Percentiles rank a stretch among this genome's conserved stretches.
Evolutionary conservation across 148 eudicot genomes (phyloP).

Genomic region (Arctostaphylos glauca): DNA sequence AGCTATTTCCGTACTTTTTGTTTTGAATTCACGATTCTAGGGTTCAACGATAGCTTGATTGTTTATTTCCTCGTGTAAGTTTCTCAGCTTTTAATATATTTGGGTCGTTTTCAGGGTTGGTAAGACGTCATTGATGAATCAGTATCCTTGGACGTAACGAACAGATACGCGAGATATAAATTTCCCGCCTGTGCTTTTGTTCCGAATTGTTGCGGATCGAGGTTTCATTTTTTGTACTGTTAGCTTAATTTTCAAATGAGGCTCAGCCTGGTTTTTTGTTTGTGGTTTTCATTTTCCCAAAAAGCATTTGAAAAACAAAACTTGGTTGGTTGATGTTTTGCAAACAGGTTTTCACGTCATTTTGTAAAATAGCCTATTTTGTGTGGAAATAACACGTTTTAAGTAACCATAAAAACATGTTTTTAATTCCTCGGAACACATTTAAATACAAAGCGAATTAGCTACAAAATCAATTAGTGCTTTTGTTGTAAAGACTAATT

Average conservation of each 20-base stretch:
- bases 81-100: not conserved
- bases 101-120: conserved; percentile 26
- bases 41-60: conserved; percentile 4
- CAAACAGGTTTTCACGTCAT: too few species aligned
- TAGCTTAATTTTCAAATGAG: not conserved
- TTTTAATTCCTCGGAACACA: not conserved
- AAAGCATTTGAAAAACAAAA: not conserved
- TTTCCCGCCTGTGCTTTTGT: not conserved
- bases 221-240: not conserved
- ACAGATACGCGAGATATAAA: not conserved
- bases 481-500: not conserved
- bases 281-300: not conserved
- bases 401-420: not conserved
- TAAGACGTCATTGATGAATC: conserved; percentile 31
- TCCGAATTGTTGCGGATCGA: conserved; percentile 1
- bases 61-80: not conserved
- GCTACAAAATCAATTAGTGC: not conserved
- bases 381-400: too few species aligned
- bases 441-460: not conserved
- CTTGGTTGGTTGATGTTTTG: too few species aligned
- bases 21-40: conserved; percentile 12
- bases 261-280: not conserved
- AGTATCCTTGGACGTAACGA: conserved; percentile 18
- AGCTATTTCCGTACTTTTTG: not conserved
- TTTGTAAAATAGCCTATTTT: too few species aligned